Evolutionary conservation across 1,284 basidiomycete genomes (phyloP), one percentile per base, ranked within the genome.

Genomic region (Rhodotorula sp.): DNA sequence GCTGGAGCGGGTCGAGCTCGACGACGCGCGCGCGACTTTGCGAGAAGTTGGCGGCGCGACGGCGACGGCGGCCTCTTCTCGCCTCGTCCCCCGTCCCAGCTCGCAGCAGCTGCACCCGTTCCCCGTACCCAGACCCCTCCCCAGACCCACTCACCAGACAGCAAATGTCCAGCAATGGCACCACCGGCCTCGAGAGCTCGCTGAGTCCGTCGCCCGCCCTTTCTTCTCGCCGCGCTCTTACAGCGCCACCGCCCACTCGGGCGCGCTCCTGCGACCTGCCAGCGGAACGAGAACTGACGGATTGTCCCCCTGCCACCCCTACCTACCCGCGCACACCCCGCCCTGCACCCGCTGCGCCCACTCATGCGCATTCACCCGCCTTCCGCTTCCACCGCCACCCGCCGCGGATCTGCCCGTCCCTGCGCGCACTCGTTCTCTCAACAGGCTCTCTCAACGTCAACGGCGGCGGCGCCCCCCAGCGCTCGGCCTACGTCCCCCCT

Each of bases 401-500:
- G 19, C 50, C 23, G 19, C 19, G 42, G 8, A 45, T 48, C 17
- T 17, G 5, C 1, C 19, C 42, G 3, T 23, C 17, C 21, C 17
- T 34, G 17, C 59, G 44, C 19, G 41, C 52, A 1, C 25, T 23
- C 16, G 19, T 21, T 41, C 7, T 13, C 23, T 19, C 8, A n/a
- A 19, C 61, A 75, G 74, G 68, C 71, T 71, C 68, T 60, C 74
- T 75, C 65, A 60, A 58, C 53, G 56, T 75, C 58, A 65, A 66
- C 44, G 71, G 64, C 62, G 73, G 68, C 46, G 57, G 64, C 21
- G 61, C 63, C 34, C 16, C 50, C 67, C 17, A 68, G 72, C 46
- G 34, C 34, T 34, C 34, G 34, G 66, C 77, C 23, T 78, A 78
- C 58, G 77, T 78, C 27, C 77, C 77, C 44, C 77, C 77, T 50